Base-by-base conservation (phyloP, 2,329 filamentous ascomycete species). In the Pyrenophora seminiperda region DNA sequence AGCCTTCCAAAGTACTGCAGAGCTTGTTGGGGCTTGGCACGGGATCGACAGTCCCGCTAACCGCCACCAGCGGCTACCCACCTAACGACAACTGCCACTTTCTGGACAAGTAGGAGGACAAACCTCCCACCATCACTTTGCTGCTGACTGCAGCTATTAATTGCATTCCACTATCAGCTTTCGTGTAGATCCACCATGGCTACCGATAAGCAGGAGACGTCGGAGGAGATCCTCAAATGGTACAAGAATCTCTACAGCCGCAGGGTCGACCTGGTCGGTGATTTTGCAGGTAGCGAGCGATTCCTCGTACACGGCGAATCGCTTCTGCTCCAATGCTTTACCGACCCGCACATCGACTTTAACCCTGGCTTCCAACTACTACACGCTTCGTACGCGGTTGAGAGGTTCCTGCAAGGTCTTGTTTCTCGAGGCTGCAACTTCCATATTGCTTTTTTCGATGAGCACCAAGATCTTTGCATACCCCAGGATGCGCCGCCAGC, bases 261-360 rank as follows among this genome's bases (percentile, higher is more conserved):
- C 32, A 67, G 70, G 29, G 67, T 74, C 43, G 71, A 74, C 51
- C 79, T 91, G 2, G 82, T 91, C 3, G 87, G 88, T 32, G 89
- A 91, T 65, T 91, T 89, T 71, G 87, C 86, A 3, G 88, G 89
- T 17, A 83, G 83, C 52, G 88, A 90, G 65, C 77, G 87, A 9
- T 91, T 91, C 66, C 75, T 87, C 17, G 80, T 91, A 22, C 86
- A 91, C 56, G 88, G 88, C 22, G 87, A 92, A 62, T 87, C 87
- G 0, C 70, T 91, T n/a, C 74, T 91, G 9, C 74, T 83, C 5
- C 74, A 88, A 50, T 86, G 82, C 61, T 81, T 91, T 39, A 73
- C 76, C n/a, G 79, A 87, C 56, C 75, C 79, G 9, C 77, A 80
- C 17, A 80, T 91, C 32, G 85, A 91, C 63, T 88, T 89, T 57